Base-by-base conservation (phyloP, 805 yeast genomes). In the Ogataea haglerorum region DNA sequence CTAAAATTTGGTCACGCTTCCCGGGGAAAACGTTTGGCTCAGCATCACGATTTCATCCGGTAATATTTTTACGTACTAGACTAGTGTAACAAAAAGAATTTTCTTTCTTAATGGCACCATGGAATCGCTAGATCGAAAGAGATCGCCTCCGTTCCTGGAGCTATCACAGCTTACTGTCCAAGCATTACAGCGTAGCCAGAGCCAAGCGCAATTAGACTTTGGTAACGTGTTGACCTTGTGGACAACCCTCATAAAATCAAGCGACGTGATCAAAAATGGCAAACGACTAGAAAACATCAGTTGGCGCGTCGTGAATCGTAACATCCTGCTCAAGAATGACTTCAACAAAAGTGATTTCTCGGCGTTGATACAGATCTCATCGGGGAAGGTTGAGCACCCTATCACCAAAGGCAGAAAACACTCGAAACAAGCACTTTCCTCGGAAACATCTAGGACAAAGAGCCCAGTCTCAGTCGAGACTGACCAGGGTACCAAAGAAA, bases 211-310 rank as follows among this genome's bases (percentile, higher is more conserved):
- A 3, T 49, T 66, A 10, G 68, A 68, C 30, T 53, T 69, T 27
- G 70, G 67, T 39, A 65, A 64, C 36, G 65, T 69, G 3, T 48
- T 69, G 21, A 61, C 68, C 3, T 61, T 69, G 17, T 68, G 73
- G 70, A 65, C 71, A 8, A 69, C 72, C 2, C 36, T 64, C 10
- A 58, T 58, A 9, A 63, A 64, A 38, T 56, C 63, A 2, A 53
- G 63, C 17, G 60, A 56, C 31, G 53, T 54, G 34, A 54, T 64
- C 13, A 47, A 47, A 26, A 60, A 63, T 38, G 68, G 68, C 19
- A 54, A 54, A 34, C 44, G 69, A 35, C 46, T 64, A 13, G 68
- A 62, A 40, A 64, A 64, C 40, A 53, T 63, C 10, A 55, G 64
- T 35, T 63, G 67, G 68, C 48, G 69, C 24, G 57, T 62, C 15